Conservation (phyloP, 192 early-diverging fungal genomes). For the Coemansia sp. region DNA sequence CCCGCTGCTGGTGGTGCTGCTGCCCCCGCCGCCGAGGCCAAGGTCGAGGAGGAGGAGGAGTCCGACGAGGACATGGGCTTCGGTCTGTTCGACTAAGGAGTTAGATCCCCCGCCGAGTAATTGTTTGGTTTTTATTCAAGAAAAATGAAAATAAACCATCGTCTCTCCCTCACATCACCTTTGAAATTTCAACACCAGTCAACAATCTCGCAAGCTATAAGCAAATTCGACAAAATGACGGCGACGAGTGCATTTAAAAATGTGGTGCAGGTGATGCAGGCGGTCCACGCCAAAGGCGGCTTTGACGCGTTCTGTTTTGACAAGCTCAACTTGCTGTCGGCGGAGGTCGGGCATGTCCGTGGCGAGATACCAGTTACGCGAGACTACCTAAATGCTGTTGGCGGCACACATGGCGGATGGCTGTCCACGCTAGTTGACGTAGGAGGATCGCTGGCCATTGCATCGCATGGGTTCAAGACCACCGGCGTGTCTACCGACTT, state of each 20-base stretch:
- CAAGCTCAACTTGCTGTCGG: constrained; percentile 41
- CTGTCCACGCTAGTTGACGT: constrained; percentile 54
- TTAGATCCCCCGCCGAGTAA: neutral
- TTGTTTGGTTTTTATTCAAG: neutral
- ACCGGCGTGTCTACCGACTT: constrained; percentile 56
- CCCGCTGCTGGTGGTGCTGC: constrained; percentile 55
- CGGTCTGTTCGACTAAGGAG: constrained; percentile 66
- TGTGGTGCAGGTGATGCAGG: constrained; percentile 20
- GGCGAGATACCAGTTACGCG: constrained; percentile 31
- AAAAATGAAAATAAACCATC: neutral
- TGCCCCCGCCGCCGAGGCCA: constrained; percentile 48
- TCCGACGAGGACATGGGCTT: constrained; percentile 86
- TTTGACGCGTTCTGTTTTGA: constrained; percentile 43
- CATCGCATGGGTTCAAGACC: constrained; percentile 37
- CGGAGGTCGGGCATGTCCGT: constrained; percentile 39
- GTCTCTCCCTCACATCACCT: neutral
- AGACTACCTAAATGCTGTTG: constrained; percentile 37
- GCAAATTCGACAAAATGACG: constrained; percentile 8
- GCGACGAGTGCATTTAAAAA: constrained; percentile 10
- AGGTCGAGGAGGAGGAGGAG: constrained; percentile 72
- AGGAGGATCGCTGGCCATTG: constrained; percentile 55
- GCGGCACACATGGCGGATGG: constrained; percentile 59
- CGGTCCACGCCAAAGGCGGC: constrained; percentile 15
- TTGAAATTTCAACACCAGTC: neutral
- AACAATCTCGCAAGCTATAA: neutral